Base-by-base conservation (phyloP, 83 land plant genomes). In the Larix sibirica region DNA sequence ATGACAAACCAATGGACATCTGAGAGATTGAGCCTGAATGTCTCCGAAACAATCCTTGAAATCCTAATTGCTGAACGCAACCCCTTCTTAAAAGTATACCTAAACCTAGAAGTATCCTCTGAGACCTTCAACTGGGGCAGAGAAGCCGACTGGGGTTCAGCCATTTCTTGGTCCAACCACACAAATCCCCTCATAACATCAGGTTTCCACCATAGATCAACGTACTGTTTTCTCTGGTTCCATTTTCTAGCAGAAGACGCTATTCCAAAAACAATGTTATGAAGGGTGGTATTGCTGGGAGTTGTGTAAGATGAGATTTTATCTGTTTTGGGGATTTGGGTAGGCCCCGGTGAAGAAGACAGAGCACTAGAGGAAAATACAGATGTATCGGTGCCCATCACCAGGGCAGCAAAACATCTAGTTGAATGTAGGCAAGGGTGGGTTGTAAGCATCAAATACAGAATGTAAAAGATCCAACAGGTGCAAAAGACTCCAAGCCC, bases 181-280 rank as follows among this genome's bases (percentile, higher is more conserved):
- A 94, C 81, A 69, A 77, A 85, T 12, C 96, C 96, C 14, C 96
- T 58, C 54, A 92, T 94, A 16, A 83, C 65, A 36, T 85, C 88
- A 5, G 95, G 93, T 6, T 85, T 83, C 96, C 96, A 94, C 95
- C 96, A 94, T 33, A 89, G 33, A 12, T 88, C 90, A 20, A 83
- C 59, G 70, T 92, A 94, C 10, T 44, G 24, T 28, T 81, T 85
- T 13, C 89, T 71, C 42, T 63, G 56, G 24, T 64, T 62, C 95
- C 95, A 94, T 38, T 88, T 80, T 2, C 81, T 83, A 23, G 82
- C 56, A 9, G 94, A 90, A 3, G 92, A 93, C 0, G 87, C 92
- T 44, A 92, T 83, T 18, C 95, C 92, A 64, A 94, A 92, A 77
- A 93, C 88, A 40, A 92, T 63, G 80, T 92, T 91, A 81, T 63